A percentile compares a stretch with the other conserved stretches of the same genome.
phyloP scores from a whole-genome alignment of 2,329 filamentous ascomycete species.

The Epichloe scottii region DNA sequence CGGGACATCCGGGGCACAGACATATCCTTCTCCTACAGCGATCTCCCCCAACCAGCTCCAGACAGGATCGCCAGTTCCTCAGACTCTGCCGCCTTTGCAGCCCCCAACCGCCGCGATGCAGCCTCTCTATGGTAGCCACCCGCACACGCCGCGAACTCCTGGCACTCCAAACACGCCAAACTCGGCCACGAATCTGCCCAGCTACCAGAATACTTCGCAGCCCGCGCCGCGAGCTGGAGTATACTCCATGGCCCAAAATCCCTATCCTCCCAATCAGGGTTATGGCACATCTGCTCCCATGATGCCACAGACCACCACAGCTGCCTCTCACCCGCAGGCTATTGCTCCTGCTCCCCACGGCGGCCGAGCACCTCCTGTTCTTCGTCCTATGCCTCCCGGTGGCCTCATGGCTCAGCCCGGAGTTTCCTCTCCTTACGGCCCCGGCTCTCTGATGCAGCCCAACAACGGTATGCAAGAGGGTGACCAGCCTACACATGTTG shows the following conservation, averaged over 20 bases:
- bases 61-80: conserved; percentile 32
- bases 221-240: conserved; percentile 34
- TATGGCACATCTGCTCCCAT: conserved; percentile 47
- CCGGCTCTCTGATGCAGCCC: conserved; percentile 43
- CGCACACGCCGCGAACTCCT: conserved; percentile 49
- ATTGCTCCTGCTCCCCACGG: conserved; percentile 59
- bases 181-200: conserved; percentile 38
- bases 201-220: conserved; percentile 40
- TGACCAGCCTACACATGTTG: conserved; percentile 74
- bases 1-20: conserved; percentile 34
- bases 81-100: conserved; percentile 45
- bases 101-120: conserved; percentile 31
- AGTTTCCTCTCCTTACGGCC: conserved; percentile 48
- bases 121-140: conserved; percentile 42
- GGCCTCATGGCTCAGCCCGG: conserved; percentile 48
- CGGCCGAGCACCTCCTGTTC: conserved; percentile 42
- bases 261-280: conserved; percentile 39
- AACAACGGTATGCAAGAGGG: conserved; percentile 41
- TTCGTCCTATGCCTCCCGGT: conserved; percentile 60
- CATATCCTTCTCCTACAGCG: conserved; percentile 39
- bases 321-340: conserved; percentile 60
- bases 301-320: conserved; percentile 53
- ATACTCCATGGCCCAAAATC: conserved; percentile 44
- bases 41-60: conserved; percentile 40
- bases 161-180: conserved; percentile 51